Base-by-base conservation (phyloP, 805 yeast species). In the Lipomyces yamanashiensis region DNA sequence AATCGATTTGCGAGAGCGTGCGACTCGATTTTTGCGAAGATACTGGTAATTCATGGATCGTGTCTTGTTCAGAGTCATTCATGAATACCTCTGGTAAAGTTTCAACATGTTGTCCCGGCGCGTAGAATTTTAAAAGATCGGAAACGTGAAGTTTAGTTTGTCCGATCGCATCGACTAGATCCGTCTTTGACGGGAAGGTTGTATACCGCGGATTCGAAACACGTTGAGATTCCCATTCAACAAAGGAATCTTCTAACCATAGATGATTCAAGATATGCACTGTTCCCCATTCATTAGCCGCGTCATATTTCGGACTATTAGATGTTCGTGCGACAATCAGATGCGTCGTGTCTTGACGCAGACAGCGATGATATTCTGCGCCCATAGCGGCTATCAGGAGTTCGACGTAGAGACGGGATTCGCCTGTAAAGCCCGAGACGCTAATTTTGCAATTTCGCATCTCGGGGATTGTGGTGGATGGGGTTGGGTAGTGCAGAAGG, bases 191-290 rank as follows among this genome's bases (percentile, higher is more conserved):
- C 0, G 85, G 84, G 47, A 84, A 76, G 54, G 78, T 77, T 9
- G 80, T 73, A 74, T 84, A 90, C 39, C 83, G 78, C 2, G 83
- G 79, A 15, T 74, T 71, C 0, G 76, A 70, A 3, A 74, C 80
- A 44, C 85, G 84, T 68, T 82, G 80, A 5, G 80, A 68, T 56
- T 76, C 77, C 92, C 95, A 89, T 52, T 80, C 75, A 0, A 82
- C 78, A 66, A 81, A 93, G 48, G 91, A 83, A 59, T 89, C 92
- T 72, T 93, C 98, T 13, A 93, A 75, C 99, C 99, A 93, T 13
- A 87, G 72, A 75, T 91, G 97, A 71, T 89, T 92, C 0, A 90
- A 86, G 1, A 88, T 79, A 37, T 81, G 80, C 23, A 90, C 76
- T 8, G 74, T 73, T 13, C 55, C 56, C 97, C 97, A 92, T 65